Base-by-base conservation (phyloP, 306 rosid species). In the Medicago ruthenica region DNA sequence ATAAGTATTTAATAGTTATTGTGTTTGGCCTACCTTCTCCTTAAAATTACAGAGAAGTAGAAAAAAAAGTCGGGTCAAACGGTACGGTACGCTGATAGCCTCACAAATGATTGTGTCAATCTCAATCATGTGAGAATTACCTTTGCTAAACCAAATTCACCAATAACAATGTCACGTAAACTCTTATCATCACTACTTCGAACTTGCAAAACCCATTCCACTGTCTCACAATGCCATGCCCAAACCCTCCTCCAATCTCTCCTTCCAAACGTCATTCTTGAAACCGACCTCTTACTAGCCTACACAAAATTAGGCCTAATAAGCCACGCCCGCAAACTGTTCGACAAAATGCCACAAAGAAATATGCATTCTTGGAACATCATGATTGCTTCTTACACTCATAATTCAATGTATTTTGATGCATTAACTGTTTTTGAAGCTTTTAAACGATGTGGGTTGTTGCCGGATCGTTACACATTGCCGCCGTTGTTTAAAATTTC, bases 341-440 rank as follows among this genome's bases (percentile, higher is more conserved):
- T 91, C 13, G 89, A 87, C 70, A 75, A 39, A 81, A 89, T 89
- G 95, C 57, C 42, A 8, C 62, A 80, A 0, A 82, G 84, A 77
- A 89, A 85, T 59, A 89, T 89, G 97, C 90, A 85, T 72, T 85
- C 97, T 0, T 91, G 95, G 95, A 91, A 91, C 37, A 86, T 91
- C 68, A 76, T 91, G 75, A 86, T 89, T 55, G 85, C 90, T 59
- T 85, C 90, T 10, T 83, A 79, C 37, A 85, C 73, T 8, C 63
- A 85, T 0, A 78, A n/a, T 73, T 88, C 80, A 6, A 22, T 78
- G 60, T 76, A 37, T 67, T 74, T 9, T 12, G 80, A 86, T 71
- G 89, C 85, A 17, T 50, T 89, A 7, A 51, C 18, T 4, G 9
- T 86, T 59, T 86, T 85, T 42, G 11, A 53, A 13, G 70, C 71